Percentiles rank a stretch among this genome's conserved stretches.
These are phyloP conservation scores for Gossypium laxum DNA, from an alignment of 441 rosid species.

Conservation along the genomic window DNA sequence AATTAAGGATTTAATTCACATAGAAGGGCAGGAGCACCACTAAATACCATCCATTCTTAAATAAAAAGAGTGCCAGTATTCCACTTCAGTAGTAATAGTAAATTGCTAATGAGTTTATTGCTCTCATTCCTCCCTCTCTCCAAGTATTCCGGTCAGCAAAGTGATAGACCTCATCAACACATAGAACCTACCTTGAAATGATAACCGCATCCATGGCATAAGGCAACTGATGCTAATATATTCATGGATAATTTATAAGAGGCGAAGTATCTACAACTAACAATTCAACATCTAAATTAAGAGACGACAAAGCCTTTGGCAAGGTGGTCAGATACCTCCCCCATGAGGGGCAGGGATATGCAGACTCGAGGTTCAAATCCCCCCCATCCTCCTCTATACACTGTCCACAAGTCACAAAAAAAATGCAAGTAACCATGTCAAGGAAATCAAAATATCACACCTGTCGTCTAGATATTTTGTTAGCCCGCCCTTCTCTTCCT, in stretches of 20 bases:
- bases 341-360: background rate
- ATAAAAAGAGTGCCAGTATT: background rate
- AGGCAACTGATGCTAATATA: background rate
- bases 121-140: background rate
- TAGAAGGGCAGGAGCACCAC: background rate
- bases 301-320: background rate
- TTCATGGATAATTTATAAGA: background rate
- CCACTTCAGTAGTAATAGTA: constrained; percentile 1
- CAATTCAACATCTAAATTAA: background rate
- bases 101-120: background rate
- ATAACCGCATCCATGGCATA: background rate
- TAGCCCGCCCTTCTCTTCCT: constrained; percentile 47
- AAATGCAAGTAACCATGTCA: constrained; percentile 2
- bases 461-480: constrained; percentile 77
- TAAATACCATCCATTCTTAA: background rate
- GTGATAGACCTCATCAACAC: background rate
- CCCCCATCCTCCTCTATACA: background rate
- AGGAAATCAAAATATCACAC: constrained; percentile 27
- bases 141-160: background rate
- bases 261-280: background rate
- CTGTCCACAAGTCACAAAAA: background rate
- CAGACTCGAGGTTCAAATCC: background rate
- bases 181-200: background rate
- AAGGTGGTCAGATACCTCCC: background rate
- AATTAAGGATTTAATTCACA: background rate